Base-by-base conservation (phyloP, 75 land plant genomes). In the Picea glauca region DNA sequence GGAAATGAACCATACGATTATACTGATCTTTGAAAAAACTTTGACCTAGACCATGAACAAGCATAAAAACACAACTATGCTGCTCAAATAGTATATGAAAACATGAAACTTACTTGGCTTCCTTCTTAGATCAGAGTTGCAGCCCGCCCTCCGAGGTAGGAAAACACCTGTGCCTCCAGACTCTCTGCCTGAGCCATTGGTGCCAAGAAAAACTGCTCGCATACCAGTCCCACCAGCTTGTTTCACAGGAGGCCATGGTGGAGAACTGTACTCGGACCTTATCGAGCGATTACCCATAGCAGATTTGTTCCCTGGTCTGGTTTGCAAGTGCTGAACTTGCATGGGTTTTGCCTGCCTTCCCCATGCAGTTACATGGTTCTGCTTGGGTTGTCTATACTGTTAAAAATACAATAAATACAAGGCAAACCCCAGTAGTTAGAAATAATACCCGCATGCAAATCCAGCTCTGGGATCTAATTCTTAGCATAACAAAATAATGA, bases 161-260 rank as follows among this genome's bases (percentile, higher is more conserved):
- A 93, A 93, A 0, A 93, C 96, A 0, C 96, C 96, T 18, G 96
- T 93, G 3, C 96, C 96, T 26, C 88, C 81, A 57, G 88, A 89
- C 72, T 86, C 90, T 65, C 85, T 81, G 61, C 85, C 84, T 3
- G 78, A 60, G 40, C 86, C 89, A 46, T 81, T 75, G 15, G 76
- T 76, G 20, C 84, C 87, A 31, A 87, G 84, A 56, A 84, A 82
- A 31, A 87, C 85, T 13, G 85, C 87, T 21, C 88, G 56, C 86
- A 87, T 80, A 11, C 84, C 90, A 38, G 80, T 30, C 46, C 74
- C 62, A 4, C 54, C 74, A 2, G 87, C 33, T 18, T 58, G 35
- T 54, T 76, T 70, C n/a, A 60, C n/a, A 9, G 82, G 46, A 2
- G 85, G 89, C 87, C 87, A 87, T 13, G 84, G 81, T 33, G 91